Conservation (phyloP, 2,329 filamentous ascomycete species). For the Uncinocarpus reesii region DNA sequence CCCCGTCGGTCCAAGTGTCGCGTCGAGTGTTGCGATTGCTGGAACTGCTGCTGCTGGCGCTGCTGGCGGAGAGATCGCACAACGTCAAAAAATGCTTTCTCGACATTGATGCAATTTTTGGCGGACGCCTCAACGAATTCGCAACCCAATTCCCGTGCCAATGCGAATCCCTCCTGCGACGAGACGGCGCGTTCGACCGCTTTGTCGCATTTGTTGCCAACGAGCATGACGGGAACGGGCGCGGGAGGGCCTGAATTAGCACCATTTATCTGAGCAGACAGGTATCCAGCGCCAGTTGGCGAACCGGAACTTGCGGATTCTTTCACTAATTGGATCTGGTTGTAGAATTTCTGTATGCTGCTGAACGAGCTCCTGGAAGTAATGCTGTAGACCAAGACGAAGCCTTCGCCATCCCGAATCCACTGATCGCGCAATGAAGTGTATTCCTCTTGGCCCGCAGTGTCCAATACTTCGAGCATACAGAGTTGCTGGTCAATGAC, state of each 20-base stretch:
- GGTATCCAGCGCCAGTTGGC: slow-evolving; percentile 41
- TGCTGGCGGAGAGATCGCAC: slow-evolving; percentile 82
- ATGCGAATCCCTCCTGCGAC: slow-evolving; percentile 84
- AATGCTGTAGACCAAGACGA: slow-evolving; percentile 96
- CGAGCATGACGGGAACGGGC: slow-evolving; percentile 82
- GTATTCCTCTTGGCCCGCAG: slow-evolving; percentile 96
- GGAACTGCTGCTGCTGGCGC: slow-evolving; percentile 46
- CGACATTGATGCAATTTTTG: slow-evolving; percentile 96
- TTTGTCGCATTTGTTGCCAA: slow-evolving; percentile 96
- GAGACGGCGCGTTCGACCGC: slow-evolving; percentile 94
- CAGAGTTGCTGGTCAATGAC: slow-evolving; percentile 81
- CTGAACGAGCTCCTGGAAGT: slow-evolving; percentile 91
- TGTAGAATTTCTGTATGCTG: slow-evolving; percentile 89
- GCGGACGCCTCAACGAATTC: slow-evolving; percentile 95
- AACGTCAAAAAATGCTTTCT: slow-evolving; percentile 97
- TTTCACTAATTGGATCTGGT: slow-evolving; percentile 95
- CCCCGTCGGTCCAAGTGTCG: slow-evolving; percentile 30
- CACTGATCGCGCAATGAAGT: slow-evolving; percentile 93
- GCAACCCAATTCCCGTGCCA: slow-evolving; percentile 85
- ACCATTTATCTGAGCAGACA: slow-evolving; percentile 40
- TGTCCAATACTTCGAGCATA: slow-evolving; percentile 93
- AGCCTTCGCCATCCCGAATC: slow-evolving; percentile 96
- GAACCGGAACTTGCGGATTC: slow-evolving; percentile 58
- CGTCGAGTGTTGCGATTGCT: slow-evolving; percentile 17
- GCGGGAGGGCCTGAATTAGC: slow-evolving; percentile 43